Conservation (phyloP, 768 basidiomycete genomes). For the Kwoniella dejecticola region DNA sequence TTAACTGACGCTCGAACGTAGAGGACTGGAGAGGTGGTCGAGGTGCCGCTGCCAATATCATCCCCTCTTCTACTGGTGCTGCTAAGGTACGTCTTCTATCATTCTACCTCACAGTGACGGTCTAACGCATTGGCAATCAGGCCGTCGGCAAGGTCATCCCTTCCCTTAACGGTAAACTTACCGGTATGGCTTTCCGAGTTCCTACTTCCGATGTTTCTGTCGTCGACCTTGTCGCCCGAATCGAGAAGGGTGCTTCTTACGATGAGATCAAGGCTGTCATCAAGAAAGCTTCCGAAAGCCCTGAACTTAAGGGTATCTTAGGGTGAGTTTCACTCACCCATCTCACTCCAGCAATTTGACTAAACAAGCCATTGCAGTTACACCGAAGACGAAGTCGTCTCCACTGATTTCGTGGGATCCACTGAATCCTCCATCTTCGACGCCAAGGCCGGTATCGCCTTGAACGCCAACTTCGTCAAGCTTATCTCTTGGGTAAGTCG, state of each 20-base stretch:
- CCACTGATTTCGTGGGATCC: slow-evolving; percentile 86
- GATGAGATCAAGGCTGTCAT: slow-evolving; percentile 85
- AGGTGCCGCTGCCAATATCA: slow-evolving; percentile 96
- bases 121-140: slow-evolving; percentile 38
- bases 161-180: slow-evolving; percentile 92
- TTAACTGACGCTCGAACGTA: slow-evolving; percentile 1
- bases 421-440: slow-evolving; percentile 86
- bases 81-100: slow-evolving; percentile 64
- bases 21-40: slow-evolving; percentile 61
- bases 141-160: slow-evolving; percentile 99
- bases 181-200: slow-evolving; percentile 93
- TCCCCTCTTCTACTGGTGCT: slow-evolving; percentile 97
- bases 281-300: slow-evolving; percentile 73
- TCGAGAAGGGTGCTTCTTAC: slow-evolving; percentile 81
- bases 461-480: slow-evolving; percentile 94
- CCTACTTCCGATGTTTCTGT: slow-evolving; percentile 96
- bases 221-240: slow-evolving; percentile 92
- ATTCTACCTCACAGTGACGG: neutral
- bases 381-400: slow-evolving; percentile 92
- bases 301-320: slow-evolving; percentile 60
- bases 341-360: neutral
- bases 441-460: slow-evolving; percentile 85
- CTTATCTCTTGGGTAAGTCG: slow-evolving; percentile 73
- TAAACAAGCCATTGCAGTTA: slow-evolving; percentile 71
- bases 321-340: slow-evolving; percentile 32